Conservation (phyloP, 148 eudicot species). For the Suaeda aralocaspica region DNA sequence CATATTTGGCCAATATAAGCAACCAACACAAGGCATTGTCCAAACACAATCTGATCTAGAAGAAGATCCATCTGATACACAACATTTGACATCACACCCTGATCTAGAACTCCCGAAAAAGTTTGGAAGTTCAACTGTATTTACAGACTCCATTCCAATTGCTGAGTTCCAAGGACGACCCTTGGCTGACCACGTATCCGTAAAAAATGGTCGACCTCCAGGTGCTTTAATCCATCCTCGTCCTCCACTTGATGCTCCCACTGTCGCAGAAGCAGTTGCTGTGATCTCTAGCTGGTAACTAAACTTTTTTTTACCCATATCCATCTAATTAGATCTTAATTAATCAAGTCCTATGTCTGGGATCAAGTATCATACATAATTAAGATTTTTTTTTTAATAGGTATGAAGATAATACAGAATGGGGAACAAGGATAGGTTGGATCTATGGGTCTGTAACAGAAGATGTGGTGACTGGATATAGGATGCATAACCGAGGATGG, state of each 20-base stretch:
- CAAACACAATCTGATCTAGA: slow-evolving; percentile 24
- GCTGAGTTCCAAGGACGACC: slow-evolving; percentile 93
- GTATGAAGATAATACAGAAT: slow-evolving; percentile 89
- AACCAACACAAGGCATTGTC: slow-evolving; percentile 23
- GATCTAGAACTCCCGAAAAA: slow-evolving; percentile 63
- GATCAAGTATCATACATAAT: not conserved
- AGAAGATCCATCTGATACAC: slow-evolving; percentile 36
- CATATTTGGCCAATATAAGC: slow-evolving; percentile 54
- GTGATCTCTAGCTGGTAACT: slow-evolving; percentile 89
- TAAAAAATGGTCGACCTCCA: slow-evolving; percentile 82
- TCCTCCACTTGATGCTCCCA: slow-evolving; percentile 77
- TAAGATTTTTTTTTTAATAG: slow-evolving; percentile 23
- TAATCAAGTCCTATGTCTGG: not conserved
- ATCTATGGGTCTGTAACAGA: slow-evolving; percentile 91
- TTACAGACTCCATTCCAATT: slow-evolving; percentile 64
- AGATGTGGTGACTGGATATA: slow-evolving; percentile 86
- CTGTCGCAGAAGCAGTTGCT: slow-evolving; percentile 89
- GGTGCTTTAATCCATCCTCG: slow-evolving; percentile 72
- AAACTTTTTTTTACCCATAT: not conserved
- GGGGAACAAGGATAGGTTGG: slow-evolving; percentile 95
- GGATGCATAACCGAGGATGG: slow-evolving; percentile 98
- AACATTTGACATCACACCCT: slow-evolving; percentile 53
- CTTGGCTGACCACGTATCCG: slow-evolving; percentile 72
- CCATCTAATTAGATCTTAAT: too few species aligned
- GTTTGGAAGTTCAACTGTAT: slow-evolving; percentile 77